A percentile compares a stretch with the other conserved stretches of the same genome.
These are phyloP conservation scores for Pleurozium schreberi DNA, from an alignment of 225 moss, liverwort and hornwort genomes.

Conservation along the genomic window DNA sequence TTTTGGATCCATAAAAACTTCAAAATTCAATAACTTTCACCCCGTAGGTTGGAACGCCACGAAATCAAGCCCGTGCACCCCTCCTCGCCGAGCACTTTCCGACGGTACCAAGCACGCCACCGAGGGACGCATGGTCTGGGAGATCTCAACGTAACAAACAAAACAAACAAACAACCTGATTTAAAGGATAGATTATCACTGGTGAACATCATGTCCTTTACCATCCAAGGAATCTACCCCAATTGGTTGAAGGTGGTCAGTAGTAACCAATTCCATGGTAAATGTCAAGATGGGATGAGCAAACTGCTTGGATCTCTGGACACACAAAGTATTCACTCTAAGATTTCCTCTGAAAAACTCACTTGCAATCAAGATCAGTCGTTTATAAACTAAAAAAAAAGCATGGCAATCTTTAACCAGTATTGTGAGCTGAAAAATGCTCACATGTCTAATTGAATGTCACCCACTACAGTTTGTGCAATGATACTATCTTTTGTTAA, in stretches of 20 bases:
- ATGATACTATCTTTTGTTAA: background rate
- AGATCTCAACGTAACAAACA: too few relatives aligned
- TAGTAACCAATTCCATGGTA: background rate
- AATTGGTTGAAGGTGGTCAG: background rate
- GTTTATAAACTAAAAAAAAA: background rate
- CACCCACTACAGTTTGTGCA: background rate
- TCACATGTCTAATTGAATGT: background rate
- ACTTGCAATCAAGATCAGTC: background rate
- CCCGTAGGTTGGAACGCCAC: too few relatives aligned
- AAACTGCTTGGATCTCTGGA: background rate
- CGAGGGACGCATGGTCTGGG: too few relatives aligned
- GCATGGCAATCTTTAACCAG: background rate
- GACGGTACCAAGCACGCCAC: too few relatives aligned
- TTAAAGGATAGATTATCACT: too few relatives aligned
- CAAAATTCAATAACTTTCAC: too few relatives aligned
- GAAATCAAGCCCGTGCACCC: too few relatives aligned
- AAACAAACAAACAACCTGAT: too few relatives aligned
- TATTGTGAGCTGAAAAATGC: background rate
- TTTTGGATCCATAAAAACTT: too few relatives aligned
- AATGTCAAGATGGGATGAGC: background rate
- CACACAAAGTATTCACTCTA: background rate
- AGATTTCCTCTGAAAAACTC: background rate
- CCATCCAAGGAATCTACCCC: background rate
- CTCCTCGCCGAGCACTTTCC: too few relatives aligned
- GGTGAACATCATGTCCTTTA: background rate